Base-by-base conservation (phyloP, 1,139 yeast genomes). In the Blastobotrys elegans region DNA sequence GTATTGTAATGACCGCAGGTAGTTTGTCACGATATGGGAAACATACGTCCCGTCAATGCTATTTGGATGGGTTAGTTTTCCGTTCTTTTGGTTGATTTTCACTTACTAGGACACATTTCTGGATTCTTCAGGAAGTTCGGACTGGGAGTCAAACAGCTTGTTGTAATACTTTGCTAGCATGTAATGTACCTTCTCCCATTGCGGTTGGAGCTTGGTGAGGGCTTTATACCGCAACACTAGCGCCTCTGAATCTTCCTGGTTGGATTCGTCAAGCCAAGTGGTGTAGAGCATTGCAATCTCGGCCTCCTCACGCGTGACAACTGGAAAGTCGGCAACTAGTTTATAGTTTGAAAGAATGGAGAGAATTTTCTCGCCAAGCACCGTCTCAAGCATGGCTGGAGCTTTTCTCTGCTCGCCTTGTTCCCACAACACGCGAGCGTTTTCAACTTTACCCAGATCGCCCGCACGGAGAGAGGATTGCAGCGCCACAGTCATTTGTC, bases 341-440 rank as follows among this genome's bases (percentile, higher is more conserved):
- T 36, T 34, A 27, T 45, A 45, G 6, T 40, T 45, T 20, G 50
- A 27, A 33, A 55, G 48, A 11, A 50, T 37, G 11, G 39, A 21
- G n/a, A 57, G 49, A 22, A 62, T 55, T 2, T 55, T 54, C 0
- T 60, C 50, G 7, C 59, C 56, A 5, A 68, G 66, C 56, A 48
- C 79, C 65, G 54, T 76, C 73, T 53, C 76, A 64, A 90, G 70
- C 8, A 80, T 74, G 46, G 84, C 80, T 36, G 92, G 74, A 0
- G 98, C 98, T 56, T 89, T 84, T 17, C 92, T 79, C 53, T 82
- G 89, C 53, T 88, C 94, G 1, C 95, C 96, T 61, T 87, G 89
- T 1, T 81, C 83, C 97, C 98, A 92, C 43, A 89, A 66, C 7
- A 94, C 72, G 50, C 86, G 82, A 0, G 97, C 87, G 63, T 86